Evolutionary conservation across 768 basidiomycete genomes (phyloP), one percentile per base, ranked within the genome.

Genomic region (Crassisporium funariophilum): DNA sequence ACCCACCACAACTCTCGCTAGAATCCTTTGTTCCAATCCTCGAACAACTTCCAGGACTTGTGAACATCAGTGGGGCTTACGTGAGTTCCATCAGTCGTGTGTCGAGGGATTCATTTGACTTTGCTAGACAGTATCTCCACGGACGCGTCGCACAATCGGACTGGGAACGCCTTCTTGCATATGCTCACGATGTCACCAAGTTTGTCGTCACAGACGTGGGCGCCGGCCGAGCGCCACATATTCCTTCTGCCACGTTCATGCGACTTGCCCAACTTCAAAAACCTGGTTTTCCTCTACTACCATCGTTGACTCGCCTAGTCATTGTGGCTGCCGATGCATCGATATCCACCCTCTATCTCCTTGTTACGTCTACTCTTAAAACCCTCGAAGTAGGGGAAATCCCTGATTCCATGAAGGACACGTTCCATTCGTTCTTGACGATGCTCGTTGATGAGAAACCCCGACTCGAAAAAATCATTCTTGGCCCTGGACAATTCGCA

Each of bases 391-490:
- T 29, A 13, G 7, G 8, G 27, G 8, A 13, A 7, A 29, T 29
- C 13, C 27, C 27, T 7, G 27, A 29, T 29, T 7, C 27, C 27
- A 7, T 7, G 13, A 7, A 29, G 27, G 8, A 7, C 8, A 29
- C 8, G 13, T 29, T 29, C 7, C 13, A 7, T 29, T 29, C 27
- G 7, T 29, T 29, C 27, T 29, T 29, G 27, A 29, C 13, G 8
- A 29, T 13, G 8, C 27, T 29, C 27, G 27, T 24, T 31, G 19
- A 35, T 5, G 25, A 9, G 9, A 12, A 46, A 42, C 22, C 22
- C 68, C 4, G 56, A 56, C 49, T 65, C 84, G 73, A 33, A 87
- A 77, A 22, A 81, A 73, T 6, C 88, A 72, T 2, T 69, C 61
- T 40, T 73, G 71, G 31, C 69, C 67, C 29, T 69, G 70, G 24